Percentiles rank a stretch among this genome's conserved stretches.
Evolutionary conservation across 169 alveolate species (phyloP).

Genomic region (Eimeria tenella): DNA sequence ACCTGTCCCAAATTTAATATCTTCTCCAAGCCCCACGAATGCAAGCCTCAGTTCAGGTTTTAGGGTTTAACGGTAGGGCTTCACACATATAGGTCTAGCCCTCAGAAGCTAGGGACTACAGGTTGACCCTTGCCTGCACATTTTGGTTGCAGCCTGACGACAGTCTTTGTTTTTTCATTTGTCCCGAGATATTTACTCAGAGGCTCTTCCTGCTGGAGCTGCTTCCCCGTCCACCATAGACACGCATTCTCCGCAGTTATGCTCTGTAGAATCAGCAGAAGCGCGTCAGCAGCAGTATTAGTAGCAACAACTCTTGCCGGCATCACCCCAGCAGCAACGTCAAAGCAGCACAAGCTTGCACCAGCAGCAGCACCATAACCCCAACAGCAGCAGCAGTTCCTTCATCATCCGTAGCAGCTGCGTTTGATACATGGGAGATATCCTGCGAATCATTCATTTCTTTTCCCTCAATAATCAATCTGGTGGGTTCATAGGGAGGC

Average conservation of each 20-base stretch:
- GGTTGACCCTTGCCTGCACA: constrained; percentile 81
- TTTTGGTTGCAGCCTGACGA: constrained; percentile 93
- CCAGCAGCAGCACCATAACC: not conserved
- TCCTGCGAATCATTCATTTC: constrained; percentile 85
- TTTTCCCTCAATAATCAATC: constrained; percentile 91
- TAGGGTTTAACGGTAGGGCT: too few species aligned
- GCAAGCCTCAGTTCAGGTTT: too few species aligned
- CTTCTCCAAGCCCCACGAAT: too few species aligned
- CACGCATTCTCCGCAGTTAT: constrained; percentile 88
- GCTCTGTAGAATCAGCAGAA: constrained; percentile 80
- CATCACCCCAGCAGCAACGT: too few species aligned
- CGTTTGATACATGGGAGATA: constrained; percentile 13
- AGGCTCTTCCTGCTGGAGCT: constrained; percentile 90
- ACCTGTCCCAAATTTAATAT: not conserved
- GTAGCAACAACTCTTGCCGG: not conserved
- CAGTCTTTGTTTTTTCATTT: constrained; percentile 96
- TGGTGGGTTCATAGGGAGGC: constrained; percentile 95
- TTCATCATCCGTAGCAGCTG: not conserved
- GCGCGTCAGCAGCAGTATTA: not conserved
- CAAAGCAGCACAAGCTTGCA: not conserved
- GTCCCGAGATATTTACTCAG: constrained; percentile 92
- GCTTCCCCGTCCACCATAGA: constrained; percentile 98
- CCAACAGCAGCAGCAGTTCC: not conserved
- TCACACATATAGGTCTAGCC: too few species aligned
- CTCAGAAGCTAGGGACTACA: too few species aligned